Evolutionary conservation across 305 asterid genomes (phyloP).

Genomic region (Withania somnifera): DNA sequence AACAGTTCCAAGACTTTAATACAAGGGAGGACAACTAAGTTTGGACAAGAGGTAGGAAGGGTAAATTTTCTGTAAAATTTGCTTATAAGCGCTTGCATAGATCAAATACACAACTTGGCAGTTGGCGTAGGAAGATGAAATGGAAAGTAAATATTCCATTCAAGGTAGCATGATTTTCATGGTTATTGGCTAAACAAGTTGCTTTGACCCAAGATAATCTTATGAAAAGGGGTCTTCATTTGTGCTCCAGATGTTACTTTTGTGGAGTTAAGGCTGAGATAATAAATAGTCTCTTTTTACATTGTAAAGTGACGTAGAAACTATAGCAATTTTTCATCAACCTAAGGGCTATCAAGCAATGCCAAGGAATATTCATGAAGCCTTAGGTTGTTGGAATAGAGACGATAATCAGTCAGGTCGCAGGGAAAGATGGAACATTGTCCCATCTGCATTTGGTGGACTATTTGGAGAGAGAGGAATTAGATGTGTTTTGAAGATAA

Average conservation of each 20-base stretch:
- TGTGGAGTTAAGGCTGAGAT: not conserved
- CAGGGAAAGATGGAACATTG: not conserved
- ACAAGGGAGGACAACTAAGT: not conserved
- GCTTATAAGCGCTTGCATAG: not conserved
- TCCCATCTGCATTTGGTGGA: not conserved
- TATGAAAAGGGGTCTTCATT: not conserved
- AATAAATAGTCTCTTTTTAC: not conserved
- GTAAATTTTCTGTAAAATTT: not conserved
- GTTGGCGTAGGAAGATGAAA: not conserved
- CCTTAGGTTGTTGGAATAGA: not conserved
- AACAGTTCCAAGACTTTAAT: not conserved
- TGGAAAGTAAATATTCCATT: not conserved
- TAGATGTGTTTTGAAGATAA: not conserved
- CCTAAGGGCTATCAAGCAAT: not conserved
- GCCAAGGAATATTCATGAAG: not conserved
- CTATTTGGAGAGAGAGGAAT: not conserved
- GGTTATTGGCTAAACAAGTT: not conserved
- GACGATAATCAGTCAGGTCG: not conserved
- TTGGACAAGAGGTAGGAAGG: not conserved
- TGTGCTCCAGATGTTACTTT: not conserved
- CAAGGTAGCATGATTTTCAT: not conserved
- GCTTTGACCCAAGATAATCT: not conserved
- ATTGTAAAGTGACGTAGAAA: not conserved
- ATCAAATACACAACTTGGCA: not conserved
- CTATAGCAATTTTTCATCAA: not conserved